phyloP scores from a whole-genome alignment of 2,329 filamentous ascomycete species.

The Calycina herbarum region DNA sequence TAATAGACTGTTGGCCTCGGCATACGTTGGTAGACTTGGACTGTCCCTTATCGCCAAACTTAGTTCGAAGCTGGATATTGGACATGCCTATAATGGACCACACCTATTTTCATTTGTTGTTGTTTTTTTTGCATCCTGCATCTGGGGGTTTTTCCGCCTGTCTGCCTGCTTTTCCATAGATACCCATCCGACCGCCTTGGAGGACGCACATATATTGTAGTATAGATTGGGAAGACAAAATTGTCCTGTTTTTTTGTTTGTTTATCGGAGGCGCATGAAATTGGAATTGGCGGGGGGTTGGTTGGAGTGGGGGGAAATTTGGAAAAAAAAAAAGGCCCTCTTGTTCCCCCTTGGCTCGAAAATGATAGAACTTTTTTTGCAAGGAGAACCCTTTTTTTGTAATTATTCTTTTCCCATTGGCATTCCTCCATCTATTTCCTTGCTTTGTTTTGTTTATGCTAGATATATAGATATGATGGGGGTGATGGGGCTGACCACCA shows the following conservation, averaged over 20 bases:
- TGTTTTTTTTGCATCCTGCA: conserved; percentile 4
- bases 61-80: neutral
- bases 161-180: conserved; percentile 7
- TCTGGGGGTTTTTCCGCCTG: conserved; percentile 3
- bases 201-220: conserved; percentile 3
- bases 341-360: neutral
- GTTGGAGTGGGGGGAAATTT: neutral
- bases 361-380: neutral
- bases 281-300: neutral
- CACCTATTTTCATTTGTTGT: neutral
- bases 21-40: conserved; percentile 1
- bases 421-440: neutral
- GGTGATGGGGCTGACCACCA: neutral
- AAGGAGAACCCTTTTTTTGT: neutral
- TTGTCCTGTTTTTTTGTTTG: conserved; percentile 7
- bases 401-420: neutral
- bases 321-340: neutral
- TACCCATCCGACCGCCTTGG: neutral
- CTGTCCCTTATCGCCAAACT: neutral
- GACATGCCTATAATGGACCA: neutral
- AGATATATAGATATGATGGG: conserved; percentile 1
- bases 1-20: neutral
- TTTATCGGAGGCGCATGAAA: neutral
- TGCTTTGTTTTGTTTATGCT: neutral
- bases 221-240: conserved; percentile 9